Conservation (phyloP, 345 rosid species). For the Streptanthus diversifolius region DNA sequence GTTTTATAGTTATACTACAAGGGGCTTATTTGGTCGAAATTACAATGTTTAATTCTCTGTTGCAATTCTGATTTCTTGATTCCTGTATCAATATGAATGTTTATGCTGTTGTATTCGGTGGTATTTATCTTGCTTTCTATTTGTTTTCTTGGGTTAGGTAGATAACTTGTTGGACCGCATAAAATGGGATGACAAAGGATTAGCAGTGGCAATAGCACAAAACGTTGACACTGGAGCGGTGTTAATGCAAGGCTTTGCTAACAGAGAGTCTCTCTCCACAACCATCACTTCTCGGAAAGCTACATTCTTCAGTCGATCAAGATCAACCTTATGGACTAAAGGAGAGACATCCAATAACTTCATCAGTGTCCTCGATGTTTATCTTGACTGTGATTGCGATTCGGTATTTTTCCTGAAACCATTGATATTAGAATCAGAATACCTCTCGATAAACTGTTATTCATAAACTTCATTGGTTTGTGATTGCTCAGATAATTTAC, state of each 20-base stretch:
- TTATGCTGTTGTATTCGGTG: conserved; percentile 1
- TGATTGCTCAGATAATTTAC: conserved; percentile 65
- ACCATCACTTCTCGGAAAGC: conserved; percentile 76
- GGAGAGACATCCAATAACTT: conserved; percentile 89
- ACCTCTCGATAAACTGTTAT: background rate
- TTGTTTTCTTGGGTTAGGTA: conserved; percentile 48
- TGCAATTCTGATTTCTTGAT: background rate
- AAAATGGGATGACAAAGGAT: conserved; percentile 95
- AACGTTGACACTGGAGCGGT: conserved; percentile 85
- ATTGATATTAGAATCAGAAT: background rate
- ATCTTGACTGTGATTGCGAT: conserved; percentile 77
- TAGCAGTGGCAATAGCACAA: conserved; percentile 94
- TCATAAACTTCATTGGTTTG: background rate
- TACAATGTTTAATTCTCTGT: background rate
- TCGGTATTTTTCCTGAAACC: conserved; percentile 45
- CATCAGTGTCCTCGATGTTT: conserved; percentile 70
- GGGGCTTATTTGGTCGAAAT: background rate
- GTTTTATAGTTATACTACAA: background rate
- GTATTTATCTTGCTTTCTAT: background rate
- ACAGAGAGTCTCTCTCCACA: conserved; percentile 69
- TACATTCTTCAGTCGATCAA: conserved; percentile 85
- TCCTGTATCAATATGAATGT: conserved; percentile 24
- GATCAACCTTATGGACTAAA: conserved; percentile 84
- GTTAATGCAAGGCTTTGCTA: conserved; percentile 92
- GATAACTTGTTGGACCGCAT: conserved; percentile 58